Base-by-base conservation (phyloP, 2,329 filamentous ascomycete species). In the Botrytis galanthina region DNA sequence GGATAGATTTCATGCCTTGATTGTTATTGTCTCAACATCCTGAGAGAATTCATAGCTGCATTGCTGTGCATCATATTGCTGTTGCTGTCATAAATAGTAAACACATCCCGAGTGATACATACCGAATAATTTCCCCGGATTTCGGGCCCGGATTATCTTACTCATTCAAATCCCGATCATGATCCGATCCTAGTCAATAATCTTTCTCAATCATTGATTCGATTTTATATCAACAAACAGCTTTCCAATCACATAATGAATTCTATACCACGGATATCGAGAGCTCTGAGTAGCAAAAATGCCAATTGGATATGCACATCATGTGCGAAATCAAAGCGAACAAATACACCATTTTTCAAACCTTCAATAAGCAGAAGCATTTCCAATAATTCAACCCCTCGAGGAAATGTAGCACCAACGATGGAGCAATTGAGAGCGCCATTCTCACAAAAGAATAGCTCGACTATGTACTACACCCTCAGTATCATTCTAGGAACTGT, bases 401-500 rank as follows among this genome's bases (percentile, higher is more conserved):
- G 75, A 75, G 76, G 77, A 44, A 80, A 79, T 79, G 76, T 73
- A 18, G 82, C 84, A 26, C 87, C 88, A 2, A 86, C 84, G 60
- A 92, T 93, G 89, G 89, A 90, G 61, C 85, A 89, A 77, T 83
- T 93, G 81, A 87, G 87, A 42, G 87, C 86, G 69, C 86, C 90
- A 32, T 93, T 93, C 78, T 88, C 86, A 76, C 83, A 85, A 78
- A 92, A 89, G 84, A 95, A 95, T 78, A 84, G 85, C 75, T 92
- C 91, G 14, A 90, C 88, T 14, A 85, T 90, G 87, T 91, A 90
- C 84, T 96, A 95, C 81, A 89, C 90, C 22, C 82, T 95, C 75
- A 94, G 92, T 81, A 85, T 93, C 75, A 94, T 95, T 73, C 84
- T 96, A 70, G 93, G 92, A 72, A 95, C 93, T 8, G 91, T 94